These are phyloP conservation scores for Viola pubescens DNA, from an alignment of 441 rosid species.

Conservation along the genomic window DNA sequence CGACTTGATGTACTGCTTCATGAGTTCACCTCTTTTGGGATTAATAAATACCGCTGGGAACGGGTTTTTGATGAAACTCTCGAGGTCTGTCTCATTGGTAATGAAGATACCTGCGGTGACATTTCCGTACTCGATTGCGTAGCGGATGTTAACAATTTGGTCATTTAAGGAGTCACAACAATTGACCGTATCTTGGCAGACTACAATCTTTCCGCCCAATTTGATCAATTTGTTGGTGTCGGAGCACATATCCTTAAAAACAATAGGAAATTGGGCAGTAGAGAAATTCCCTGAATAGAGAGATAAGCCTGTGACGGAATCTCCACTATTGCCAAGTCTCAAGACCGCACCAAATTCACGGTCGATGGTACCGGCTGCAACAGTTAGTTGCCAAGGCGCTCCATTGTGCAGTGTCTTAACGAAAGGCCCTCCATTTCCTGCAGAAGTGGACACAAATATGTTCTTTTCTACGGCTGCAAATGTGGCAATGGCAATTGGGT, in stretches of 20 bases:
- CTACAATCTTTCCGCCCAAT: constrained; percentile 50
- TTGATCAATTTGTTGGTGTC: constrained; percentile 29
- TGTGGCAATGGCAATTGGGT: constrained; percentile 69
- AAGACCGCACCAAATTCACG: constrained; percentile 53
- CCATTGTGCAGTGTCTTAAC: constrained; percentile 48
- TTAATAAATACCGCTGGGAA: constrained; percentile 56
- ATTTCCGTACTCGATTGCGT: constrained; percentile 20
- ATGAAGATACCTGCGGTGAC: constrained; percentile 59
- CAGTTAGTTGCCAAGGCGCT: constrained; percentile 80
- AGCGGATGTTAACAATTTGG: constrained; percentile 51
- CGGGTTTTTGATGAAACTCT: constrained; percentile 45
- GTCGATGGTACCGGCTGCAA: constrained; percentile 65
- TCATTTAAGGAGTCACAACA: constrained; percentile 48
- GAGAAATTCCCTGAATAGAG: constrained; percentile 44
- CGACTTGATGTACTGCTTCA: constrained; percentile 41
- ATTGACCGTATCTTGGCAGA: constrained; percentile 41
- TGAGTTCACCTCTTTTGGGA: constrained; percentile 48
- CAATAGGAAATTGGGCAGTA: constrained; percentile 34
- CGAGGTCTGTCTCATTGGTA: constrained; percentile 45
- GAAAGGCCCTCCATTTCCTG: constrained; percentile 76
- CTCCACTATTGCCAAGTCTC: constrained; percentile 41
- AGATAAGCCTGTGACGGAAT: constrained; percentile 41
- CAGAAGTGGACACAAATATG: constrained; percentile 63
- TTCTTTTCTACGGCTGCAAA: constrained; percentile 55
- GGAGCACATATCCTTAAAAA: constrained; percentile 44